phyloP scores from a whole-genome alignment of 1,284 basidiomycete species.

The Xerocomus nothofagi region DNA sequence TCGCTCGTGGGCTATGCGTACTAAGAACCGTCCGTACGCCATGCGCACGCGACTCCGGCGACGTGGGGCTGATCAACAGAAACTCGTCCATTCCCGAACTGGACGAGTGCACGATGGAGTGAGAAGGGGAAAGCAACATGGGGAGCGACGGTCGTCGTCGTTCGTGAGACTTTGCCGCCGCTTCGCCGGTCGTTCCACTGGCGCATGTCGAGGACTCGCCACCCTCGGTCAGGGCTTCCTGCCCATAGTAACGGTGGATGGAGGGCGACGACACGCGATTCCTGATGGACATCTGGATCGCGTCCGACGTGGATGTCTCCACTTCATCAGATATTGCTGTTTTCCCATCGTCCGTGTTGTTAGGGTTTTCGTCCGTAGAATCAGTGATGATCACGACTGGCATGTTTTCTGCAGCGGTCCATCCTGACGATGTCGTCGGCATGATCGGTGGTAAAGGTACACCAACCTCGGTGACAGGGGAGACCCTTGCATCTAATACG shows the following conservation, averaged over 20 bases:
- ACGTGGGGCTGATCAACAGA: conserved; percentile 16
- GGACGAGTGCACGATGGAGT: conserved; percentile 18
- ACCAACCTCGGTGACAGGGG: neutral
- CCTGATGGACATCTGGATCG: conserved; percentile 18
- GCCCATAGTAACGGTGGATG: conserved; percentile 21
- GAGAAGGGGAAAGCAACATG: conserved; percentile 13
- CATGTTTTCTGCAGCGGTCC: conserved; percentile 9
- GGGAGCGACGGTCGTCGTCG: conserved; percentile 20
- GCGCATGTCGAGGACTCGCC: conserved; percentile 3
- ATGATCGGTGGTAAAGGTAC: neutral
- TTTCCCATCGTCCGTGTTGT: conserved; percentile 7
- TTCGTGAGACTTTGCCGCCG: neutral
- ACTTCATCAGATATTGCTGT: conserved; percentile 1
- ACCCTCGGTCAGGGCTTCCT: conserved; percentile 4
- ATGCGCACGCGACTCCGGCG: conserved; percentile 5
- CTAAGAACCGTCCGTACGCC: conserved; percentile 9
- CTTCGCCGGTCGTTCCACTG: neutral
- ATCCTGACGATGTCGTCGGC: neutral
- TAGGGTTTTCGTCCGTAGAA: conserved; percentile 4
- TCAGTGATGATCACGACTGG: conserved; percentile 23
- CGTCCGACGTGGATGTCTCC: neutral
- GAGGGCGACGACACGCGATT: conserved; percentile 25
- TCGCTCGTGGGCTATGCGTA: conserved; percentile 4
- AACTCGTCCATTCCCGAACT: conserved; percentile 26
- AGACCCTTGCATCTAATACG: conserved; percentile 15